These are phyloP conservation scores for Raffaelea arxii DNA, from an alignment of 2,329 filamentous ascomycete genomes.

Conservation along the genomic window DNA sequence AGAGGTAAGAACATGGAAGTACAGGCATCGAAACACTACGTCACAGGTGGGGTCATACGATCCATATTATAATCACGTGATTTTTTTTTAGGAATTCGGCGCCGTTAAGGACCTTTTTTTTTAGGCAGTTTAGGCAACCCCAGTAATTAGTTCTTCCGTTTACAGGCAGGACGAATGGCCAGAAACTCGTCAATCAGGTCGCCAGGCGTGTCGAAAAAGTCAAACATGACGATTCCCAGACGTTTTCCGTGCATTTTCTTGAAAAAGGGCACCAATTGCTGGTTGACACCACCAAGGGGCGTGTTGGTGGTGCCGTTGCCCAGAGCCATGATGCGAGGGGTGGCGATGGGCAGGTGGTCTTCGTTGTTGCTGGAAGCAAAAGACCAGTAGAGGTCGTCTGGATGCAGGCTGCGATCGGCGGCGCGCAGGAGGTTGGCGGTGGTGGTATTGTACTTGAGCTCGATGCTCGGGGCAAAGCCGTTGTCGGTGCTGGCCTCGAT, in stretches of 20 bases:
- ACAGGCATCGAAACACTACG: too few relatives aligned
- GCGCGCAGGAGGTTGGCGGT: slow-evolving; percentile 26
- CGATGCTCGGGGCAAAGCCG: slow-evolving; percentile 22
- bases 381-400: slow-evolving; percentile 34
- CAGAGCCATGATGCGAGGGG: slow-evolving; percentile 34
- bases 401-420: slow-evolving; percentile 24
- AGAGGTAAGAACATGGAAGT: too few relatives aligned
- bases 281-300: slow-evolving; percentile 33
- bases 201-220: slow-evolving; percentile 35
- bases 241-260: slow-evolving; percentile 27
- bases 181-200: slow-evolving; percentile 23
- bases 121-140: too few relatives aligned
- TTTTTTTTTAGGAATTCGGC: too few relatives aligned
- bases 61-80: too few relatives aligned
- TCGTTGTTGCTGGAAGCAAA: slow-evolving; percentile 35
- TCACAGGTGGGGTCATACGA: too few relatives aligned
- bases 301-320: slow-evolving; percentile 28
- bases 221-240: slow-evolving; percentile 42
- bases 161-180: too few relatives aligned
- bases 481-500: slow-evolving; percentile 17
- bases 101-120: too few relatives aligned
- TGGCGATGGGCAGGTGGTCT: slow-evolving; percentile 25
- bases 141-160: too few relatives aligned
- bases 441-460: slow-evolving; percentile 34
- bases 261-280: slow-evolving; percentile 27